Evolutionary conservation across 2,329 filamentous ascomycete genomes (phyloP), one percentile per base, ranked within the genome.

Genomic region (Ilyonectria sp.): DNA sequence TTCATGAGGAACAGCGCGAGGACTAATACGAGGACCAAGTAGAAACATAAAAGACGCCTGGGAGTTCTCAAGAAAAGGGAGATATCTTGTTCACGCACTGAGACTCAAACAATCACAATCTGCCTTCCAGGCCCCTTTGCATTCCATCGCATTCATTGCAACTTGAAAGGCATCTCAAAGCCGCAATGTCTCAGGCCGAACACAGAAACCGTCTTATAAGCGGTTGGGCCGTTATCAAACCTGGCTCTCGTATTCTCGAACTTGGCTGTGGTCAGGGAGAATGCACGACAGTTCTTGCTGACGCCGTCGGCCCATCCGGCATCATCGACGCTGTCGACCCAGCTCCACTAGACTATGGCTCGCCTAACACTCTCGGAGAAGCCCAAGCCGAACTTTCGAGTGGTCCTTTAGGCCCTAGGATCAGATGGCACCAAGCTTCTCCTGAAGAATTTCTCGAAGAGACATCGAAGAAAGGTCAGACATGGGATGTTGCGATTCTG

Each of bases 181-280:
- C 76, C 9, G 71, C 77, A 55, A 65, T 69, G 54, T 57, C 55
- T 37, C 75, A 77, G 64, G 78, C 78, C 8, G 66, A 73, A 37
- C 83, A 84, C 68, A 81, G 82, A 33, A 72, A 82, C 31, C 64
- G 71, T 3, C 76, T 84, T 13, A 57, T 81, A 35, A 74, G 79
- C 47, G 63, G 70, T 29, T 85, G 81, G 81, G 68, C 72, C 26
- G 79, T 84, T 60, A 21, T 63, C 1, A 21, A 46, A 46, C 76
- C 79, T 0, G 83, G 83, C 66, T 79, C 80, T 31, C 82, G 79
- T 3, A 75, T 90, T 7, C 81, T 91, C 2, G 89, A 90, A 74
- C 76, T 91, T 43, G 88, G 88, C 56, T 90, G 88, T 76, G 89
- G 88, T 1, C 89, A 90, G 70, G 89, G 88, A 2, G 87, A 87